A percentile compares a stretch with the other conserved stretches of the same genome.
Evolutionary conservation across 1,284 basidiomycete species (phyloP).

Genomic region (Boletellus sp.): DNA sequence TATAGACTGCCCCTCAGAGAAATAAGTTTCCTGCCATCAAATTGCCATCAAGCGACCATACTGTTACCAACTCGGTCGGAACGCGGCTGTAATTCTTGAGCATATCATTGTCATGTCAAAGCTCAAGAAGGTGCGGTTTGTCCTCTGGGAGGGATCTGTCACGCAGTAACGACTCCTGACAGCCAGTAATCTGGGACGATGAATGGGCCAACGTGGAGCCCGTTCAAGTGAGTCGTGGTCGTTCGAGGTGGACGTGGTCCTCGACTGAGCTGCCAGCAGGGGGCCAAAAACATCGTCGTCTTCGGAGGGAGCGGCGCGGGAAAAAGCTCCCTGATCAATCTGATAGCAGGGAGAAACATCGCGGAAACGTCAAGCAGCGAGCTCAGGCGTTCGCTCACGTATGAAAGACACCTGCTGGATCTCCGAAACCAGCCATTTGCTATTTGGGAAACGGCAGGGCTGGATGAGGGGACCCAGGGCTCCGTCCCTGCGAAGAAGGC

Average conservation of each 20-base stretch:
- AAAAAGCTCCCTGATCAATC: constrained; percentile 28
- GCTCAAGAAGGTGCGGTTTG: constrained; percentile 14
- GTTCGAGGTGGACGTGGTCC: not conserved
- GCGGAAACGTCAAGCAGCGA: constrained; percentile 24
- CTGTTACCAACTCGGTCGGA: not conserved
- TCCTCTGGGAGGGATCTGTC: not conserved
- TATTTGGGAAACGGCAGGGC: constrained; percentile 30
- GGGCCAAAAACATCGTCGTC: constrained; percentile 22
- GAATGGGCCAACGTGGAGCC: not conserved
- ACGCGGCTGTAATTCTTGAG: constrained; percentile 3
- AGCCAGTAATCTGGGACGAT: constrained; percentile 10
- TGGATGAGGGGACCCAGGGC: constrained; percentile 26
- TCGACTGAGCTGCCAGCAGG: constrained; percentile 8
- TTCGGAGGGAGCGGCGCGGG: constrained; percentile 31
- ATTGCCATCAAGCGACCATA: not conserved
- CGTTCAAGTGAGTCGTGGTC: constrained; percentile 10
- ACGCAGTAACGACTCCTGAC: constrained; percentile 9
- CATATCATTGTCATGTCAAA: constrained; percentile 4
- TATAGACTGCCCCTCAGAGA: constrained; percentile 15
- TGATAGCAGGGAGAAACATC: constrained; percentile 17
- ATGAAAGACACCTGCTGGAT: constrained; percentile 13
- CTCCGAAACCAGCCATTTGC: constrained; percentile 10
- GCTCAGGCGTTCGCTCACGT: constrained; percentile 24
- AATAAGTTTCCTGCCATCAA: constrained; percentile 3
- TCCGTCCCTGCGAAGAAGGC: constrained; percentile 26